Percentiles rank a stretch among this genome's conserved stretches.
Evolutionary conservation across 805 yeast species (phyloP).

Genomic region (Lipomyces japonicus): DNA sequence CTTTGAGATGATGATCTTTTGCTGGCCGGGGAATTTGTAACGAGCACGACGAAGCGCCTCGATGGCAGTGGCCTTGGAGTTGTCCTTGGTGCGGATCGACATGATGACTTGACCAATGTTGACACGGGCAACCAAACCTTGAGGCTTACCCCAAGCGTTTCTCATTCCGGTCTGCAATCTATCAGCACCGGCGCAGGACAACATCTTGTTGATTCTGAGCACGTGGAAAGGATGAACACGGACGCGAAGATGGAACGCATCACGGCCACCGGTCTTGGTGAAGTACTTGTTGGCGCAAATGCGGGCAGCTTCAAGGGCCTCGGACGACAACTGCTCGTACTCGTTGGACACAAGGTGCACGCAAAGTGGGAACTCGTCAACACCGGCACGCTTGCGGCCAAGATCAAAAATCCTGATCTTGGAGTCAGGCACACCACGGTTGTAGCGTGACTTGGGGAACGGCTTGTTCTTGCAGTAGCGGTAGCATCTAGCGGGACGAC

Average conservation of each 20-base stretch:
- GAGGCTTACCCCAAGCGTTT: slow-evolving; percentile 99
- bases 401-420: slow-evolving; percentile 98
- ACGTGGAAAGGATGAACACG: slow-evolving; percentile 99
- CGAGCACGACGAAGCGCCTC: slow-evolving; percentile 99
- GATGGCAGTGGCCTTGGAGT: slow-evolving; percentile 93
- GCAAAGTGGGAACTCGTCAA: slow-evolving; percentile 99
- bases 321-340: slow-evolving; percentile 97
- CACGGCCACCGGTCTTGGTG: slow-evolving; percentile 97
- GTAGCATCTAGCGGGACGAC: slow-evolving; percentile 99
- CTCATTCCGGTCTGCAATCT: slow-evolving; percentile 99
- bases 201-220: slow-evolving; percentile 99
- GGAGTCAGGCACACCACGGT: slow-evolving; percentile 99
- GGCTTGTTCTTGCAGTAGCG: slow-evolving; percentile 99
- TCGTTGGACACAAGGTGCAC: slow-evolving; percentile 99
- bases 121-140: slow-evolving; percentile 99
- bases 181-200: slow-evolving; percentile 99
- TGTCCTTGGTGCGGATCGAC: slow-evolving; percentile 97
- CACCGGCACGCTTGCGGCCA: slow-evolving; percentile 99
- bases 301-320: slow-evolving; percentile 99
- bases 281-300: slow-evolving; percentile 99
- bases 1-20: slow-evolving; percentile 97
- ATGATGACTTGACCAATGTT: slow-evolving; percentile 96
- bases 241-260: slow-evolving; percentile 98
- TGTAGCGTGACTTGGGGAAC: slow-evolving; percentile 99
- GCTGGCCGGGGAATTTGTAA: slow-evolving; percentile 99